Conservation (phyloP, 2,329 filamentous ascomycete genomes). For the Xylariaceae sp. region DNA sequence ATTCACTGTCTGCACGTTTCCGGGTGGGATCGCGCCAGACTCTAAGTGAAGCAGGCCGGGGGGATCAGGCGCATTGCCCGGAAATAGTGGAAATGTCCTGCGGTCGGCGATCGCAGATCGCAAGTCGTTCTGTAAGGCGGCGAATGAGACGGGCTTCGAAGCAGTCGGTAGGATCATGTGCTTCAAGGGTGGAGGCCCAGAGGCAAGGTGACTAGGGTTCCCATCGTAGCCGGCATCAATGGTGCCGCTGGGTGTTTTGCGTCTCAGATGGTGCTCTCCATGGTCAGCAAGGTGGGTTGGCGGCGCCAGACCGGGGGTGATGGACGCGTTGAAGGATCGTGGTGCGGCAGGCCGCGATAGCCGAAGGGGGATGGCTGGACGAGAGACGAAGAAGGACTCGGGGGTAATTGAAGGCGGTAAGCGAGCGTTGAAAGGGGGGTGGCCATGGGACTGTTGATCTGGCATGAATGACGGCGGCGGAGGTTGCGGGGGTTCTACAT, state of each 20-base stretch:
- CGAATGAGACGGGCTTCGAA: conserved; percentile 34
- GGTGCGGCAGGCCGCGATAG: conserved; percentile 24
- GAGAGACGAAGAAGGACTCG: conserved; percentile 19
- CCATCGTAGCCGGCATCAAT: conserved; percentile 89
- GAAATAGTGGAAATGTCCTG: conserved; percentile 23
- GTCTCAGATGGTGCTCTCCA: conserved; percentile 71
- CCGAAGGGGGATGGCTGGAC: conserved; percentile 16
- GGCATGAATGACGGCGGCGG: conserved; percentile 19
- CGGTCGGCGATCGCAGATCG: conserved; percentile 21
- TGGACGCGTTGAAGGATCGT: conserved; percentile 35
- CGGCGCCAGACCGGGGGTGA: conserved; percentile 26
- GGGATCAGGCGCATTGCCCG: conserved; percentile 19
- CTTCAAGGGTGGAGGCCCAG: conserved; percentile 72
- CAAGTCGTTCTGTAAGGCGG: conserved; percentile 24
- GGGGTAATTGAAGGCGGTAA: conserved; percentile 9
- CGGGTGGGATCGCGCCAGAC: conserved; percentile 16
- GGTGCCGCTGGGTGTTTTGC: conserved; percentile 93
- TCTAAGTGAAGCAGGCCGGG: conserved; percentile 19
- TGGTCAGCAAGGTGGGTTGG: conserved; percentile 31
- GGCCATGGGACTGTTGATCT: conserved; percentile 18
- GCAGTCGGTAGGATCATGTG: conserved; percentile 69
- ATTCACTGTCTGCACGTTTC: conserved; percentile 21
- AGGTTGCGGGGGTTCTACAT: conserved; percentile 25
- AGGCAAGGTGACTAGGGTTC: conserved; percentile 65
- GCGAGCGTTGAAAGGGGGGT: conserved; percentile 18